Conservation (phyloP, 139 green algal genomes). For the Chlorella sp. region DNA sequence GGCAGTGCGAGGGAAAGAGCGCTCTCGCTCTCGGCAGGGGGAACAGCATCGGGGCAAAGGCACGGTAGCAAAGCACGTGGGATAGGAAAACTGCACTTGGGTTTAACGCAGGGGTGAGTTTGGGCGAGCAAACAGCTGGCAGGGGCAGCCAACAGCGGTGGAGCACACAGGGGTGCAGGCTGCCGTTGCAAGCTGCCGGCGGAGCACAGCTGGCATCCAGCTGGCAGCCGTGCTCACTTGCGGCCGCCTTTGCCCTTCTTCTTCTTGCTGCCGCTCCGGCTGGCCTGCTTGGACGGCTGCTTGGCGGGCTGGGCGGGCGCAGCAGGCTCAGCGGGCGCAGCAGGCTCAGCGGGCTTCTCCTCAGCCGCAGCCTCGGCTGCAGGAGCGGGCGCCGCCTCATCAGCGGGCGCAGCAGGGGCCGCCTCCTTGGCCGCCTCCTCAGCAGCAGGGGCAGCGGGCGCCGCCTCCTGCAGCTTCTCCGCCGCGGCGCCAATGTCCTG, state of each 20-base stretch:
- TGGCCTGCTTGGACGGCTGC: constrained; percentile 21
- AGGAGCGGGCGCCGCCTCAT: neutral
- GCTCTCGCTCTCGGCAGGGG: no score
- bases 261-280: constrained; percentile 16
- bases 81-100: neutral
- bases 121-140: neutral
- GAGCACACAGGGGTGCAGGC: no score
- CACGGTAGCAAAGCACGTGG: no score
- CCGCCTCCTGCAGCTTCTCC: neutral
- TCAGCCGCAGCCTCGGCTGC: neutral
- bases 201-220: no score
- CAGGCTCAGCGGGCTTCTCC: neutral
- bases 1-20: neutral
- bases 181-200: no score
- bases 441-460: neutral
- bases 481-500: neutral
- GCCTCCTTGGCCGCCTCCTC: neutral
- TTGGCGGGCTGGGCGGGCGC: neutral
- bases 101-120: neutral
- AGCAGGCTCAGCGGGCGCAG: neutral
- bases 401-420: neutral
- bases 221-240: neutral
- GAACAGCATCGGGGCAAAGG: no score
- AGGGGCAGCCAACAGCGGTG: neutral
- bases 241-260: constrained; percentile 26